Conservation (phyloP, 2,329 filamentous ascomycete species). For the Pseudogymnoascus sp. region DNA sequence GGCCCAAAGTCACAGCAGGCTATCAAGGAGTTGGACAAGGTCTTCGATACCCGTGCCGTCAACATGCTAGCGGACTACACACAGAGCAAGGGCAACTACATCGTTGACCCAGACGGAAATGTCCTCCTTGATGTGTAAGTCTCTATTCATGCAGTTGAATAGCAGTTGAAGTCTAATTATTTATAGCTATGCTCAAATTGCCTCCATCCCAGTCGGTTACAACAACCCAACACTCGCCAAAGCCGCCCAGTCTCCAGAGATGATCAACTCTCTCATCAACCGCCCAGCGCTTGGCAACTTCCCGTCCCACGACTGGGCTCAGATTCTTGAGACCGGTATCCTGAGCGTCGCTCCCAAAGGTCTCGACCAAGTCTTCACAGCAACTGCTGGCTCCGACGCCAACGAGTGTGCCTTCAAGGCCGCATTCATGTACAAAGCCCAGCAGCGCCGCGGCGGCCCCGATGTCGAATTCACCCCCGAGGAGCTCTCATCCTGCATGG, state of each 20-base stretch:
- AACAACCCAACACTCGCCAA: conserved; percentile 64
- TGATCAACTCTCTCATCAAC: conserved; percentile 68
- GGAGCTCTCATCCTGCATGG: conserved; percentile 61
- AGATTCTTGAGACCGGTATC: conserved; percentile 63
- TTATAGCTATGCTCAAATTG: conserved; percentile 66
- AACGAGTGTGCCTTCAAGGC: conserved; percentile 84
- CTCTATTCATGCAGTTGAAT: not conserved
- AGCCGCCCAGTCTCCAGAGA: conserved; percentile 61
- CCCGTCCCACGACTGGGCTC: conserved; percentile 66
- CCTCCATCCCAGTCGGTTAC: conserved; percentile 77
- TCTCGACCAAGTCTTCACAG: conserved; percentile 73
- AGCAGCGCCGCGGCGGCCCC: conserved; percentile 58
- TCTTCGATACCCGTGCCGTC: conserved; percentile 46
- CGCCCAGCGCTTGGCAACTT: conserved; percentile 75
- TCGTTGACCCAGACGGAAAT: conserved; percentile 45
- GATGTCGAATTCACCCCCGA: conserved; percentile 63
- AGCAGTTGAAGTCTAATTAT: not conserved
- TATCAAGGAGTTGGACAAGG: conserved; percentile 37
- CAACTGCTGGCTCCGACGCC: conserved; percentile 70
- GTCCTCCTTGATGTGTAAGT: conserved; percentile 42
- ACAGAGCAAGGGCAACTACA: conserved; percentile 46
- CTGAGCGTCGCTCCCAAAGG: conserved; percentile 68
- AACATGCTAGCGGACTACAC: conserved; percentile 47
- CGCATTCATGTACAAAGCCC: conserved; percentile 74
- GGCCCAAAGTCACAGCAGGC: conserved; percentile 32